These are phyloP conservation scores for Pseudogymnoascus sp. DNA, from an alignment of 2,329 filamentous ascomycete species.

Conservation along the genomic window DNA sequence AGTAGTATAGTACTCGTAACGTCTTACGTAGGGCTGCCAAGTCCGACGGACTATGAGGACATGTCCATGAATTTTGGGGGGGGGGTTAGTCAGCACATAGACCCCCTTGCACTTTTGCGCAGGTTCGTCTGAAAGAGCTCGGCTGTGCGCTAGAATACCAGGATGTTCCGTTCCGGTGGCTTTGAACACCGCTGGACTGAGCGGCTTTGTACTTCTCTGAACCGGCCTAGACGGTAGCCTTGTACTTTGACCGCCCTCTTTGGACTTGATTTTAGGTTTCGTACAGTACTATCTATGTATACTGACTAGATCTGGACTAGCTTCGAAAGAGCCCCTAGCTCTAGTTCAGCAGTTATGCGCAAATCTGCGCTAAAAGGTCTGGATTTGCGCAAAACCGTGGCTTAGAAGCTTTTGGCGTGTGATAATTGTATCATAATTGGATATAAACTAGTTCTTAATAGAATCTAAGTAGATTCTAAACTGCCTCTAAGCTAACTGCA, in stretches of 20 bases:
- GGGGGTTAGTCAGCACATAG: too few species aligned
- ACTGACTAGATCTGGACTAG: background rate
- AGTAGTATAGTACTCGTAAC: background rate
- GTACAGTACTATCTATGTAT: background rate
- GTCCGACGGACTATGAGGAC: background rate
- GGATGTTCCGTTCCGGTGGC: too few species aligned
- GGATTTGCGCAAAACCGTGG: background rate
- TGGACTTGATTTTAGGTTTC: background rate
- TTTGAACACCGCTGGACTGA: too few species aligned
- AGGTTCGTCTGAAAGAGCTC: background rate
- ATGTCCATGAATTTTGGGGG: too few species aligned
- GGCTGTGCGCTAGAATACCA: too few species aligned
- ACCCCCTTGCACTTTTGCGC: too few species aligned
- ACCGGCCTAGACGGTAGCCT: background rate
- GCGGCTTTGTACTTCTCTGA: background rate
- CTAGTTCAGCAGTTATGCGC: background rate
- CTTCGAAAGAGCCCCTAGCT: background rate
- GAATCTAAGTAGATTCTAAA: background rate
- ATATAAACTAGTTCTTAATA: background rate
- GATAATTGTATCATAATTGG: background rate
- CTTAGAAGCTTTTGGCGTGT: background rate
- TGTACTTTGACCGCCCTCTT: background rate
- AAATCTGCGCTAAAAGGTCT: background rate
- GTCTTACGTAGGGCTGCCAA: constrained; percentile 1
- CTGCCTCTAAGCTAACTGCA: background rate